Conservation (phyloP, 768 basidiomycete genomes). For the Solioccasus polychromus region DNA sequence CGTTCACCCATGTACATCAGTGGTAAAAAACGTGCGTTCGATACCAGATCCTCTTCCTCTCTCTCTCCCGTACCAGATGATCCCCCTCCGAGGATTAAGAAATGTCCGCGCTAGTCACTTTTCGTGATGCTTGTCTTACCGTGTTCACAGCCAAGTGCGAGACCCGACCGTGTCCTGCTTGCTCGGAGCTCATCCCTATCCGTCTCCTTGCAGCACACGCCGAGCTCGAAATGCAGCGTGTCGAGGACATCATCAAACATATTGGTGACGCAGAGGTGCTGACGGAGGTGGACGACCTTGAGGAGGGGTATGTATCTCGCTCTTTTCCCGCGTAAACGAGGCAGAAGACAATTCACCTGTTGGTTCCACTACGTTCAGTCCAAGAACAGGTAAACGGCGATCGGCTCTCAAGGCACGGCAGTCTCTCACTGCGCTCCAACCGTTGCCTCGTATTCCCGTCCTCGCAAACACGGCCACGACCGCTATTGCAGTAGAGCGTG, state of each 20-base stretch:
- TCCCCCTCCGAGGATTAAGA: slow-evolving; percentile 39
- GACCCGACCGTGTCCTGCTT: slow-evolving; percentile 72
- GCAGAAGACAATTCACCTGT: too few species aligned
- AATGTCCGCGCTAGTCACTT: slow-evolving; percentile 38
- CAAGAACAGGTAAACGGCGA: slow-evolving; percentile 30
- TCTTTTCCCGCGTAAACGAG: slow-evolving; percentile 10
- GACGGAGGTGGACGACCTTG: slow-evolving; percentile 45
- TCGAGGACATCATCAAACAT: slow-evolving; percentile 62
- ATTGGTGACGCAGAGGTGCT: slow-evolving; percentile 61
- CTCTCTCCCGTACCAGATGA: slow-evolving; percentile 35
- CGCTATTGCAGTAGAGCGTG: slow-evolving; percentile 43
- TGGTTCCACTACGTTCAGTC: slow-evolving; percentile 24
- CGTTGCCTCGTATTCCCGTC: slow-evolving; percentile 22
- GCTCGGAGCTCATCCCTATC: slow-evolving; percentile 67
- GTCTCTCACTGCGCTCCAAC: slow-evolving; percentile 31
- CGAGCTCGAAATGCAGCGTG: slow-evolving; percentile 62
- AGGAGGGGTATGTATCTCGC: slow-evolving; percentile 47
- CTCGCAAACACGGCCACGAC: slow-evolving; percentile 22
- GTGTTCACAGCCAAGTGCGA: slow-evolving; percentile 59
- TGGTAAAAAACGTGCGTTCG: slow-evolving; percentile 48
- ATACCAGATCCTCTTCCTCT: slow-evolving; percentile 28
- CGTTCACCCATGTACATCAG: slow-evolving; percentile 17
- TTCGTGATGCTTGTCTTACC: not conserved
- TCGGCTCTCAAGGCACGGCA: slow-evolving; percentile 46
- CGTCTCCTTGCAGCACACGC: slow-evolving; percentile 67